phyloP scores from a whole-genome alignment of 768 basidiomycete species.

The Serendipita sp. region DNA sequence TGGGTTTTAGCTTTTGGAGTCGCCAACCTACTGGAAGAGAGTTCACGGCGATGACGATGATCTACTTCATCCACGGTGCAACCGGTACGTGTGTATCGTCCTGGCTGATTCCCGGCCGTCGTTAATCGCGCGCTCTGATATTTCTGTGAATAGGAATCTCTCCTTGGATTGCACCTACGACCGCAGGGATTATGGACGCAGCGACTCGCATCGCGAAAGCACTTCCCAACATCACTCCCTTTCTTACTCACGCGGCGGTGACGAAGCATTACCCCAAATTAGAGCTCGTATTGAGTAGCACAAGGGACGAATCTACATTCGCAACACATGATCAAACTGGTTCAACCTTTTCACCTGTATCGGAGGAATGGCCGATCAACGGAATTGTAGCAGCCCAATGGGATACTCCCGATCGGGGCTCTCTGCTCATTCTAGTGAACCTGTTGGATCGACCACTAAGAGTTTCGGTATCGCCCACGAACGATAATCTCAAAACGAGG shows the following conservation, averaged over 20 bases:
- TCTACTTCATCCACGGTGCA: slow-evolving; percentile 8
- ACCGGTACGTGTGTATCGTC: background rate
- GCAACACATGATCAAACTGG: background rate
- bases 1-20: slow-evolving; percentile 10
- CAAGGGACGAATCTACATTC: background rate
- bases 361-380: background rate
- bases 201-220: slow-evolving; percentile 1
- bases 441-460: background rate
- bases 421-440: background rate
- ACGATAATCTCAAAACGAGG: no score
- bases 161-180: slow-evolving; percentile 9
- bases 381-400: background rate
- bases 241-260: background rate
- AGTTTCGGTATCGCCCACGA: background rate
- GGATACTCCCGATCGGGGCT: background rate
- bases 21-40: slow-evolving; percentile 10
- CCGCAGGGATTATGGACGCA: slow-evolving; percentile 7
- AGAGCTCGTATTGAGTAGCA: background rate
- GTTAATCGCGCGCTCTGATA: background rate
- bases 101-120: no score
- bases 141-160: slow-evolving; percentile 2
- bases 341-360: background rate
- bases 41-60: slow-evolving; percentile 6
- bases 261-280: background rate
- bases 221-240: slow-evolving; percentile 1